Evolutionary conservation across 1,284 basidiomycete genomes (phyloP).

Genomic region (Puccinia coronata): DNA sequence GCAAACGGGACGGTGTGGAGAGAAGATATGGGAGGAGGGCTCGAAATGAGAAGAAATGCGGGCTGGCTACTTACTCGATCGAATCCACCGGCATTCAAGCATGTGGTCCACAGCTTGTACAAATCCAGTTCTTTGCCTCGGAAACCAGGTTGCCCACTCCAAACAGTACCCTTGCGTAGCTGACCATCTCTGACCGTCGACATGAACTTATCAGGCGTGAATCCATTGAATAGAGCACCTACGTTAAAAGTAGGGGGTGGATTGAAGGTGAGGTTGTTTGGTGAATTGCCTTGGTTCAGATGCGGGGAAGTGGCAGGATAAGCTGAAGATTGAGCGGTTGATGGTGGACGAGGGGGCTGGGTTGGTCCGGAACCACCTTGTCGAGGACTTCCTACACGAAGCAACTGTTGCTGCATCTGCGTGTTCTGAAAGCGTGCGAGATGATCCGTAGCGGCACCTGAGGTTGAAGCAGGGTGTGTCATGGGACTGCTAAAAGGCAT

Average conservation of each 20-base stretch:
- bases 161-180: slow-evolving; percentile 18
- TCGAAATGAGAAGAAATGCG: neutral
- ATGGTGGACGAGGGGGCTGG: slow-evolving; percentile 46
- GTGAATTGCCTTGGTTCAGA: slow-evolving; percentile 25
- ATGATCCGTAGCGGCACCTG: slow-evolving; percentile 9
- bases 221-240: neutral
- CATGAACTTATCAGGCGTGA: slow-evolving; percentile 33
- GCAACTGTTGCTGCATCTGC: slow-evolving; percentile 20
- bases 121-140: slow-evolving; percentile 47
- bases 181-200: slow-evolving; percentile 9
- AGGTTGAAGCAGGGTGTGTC: slow-evolving; percentile 13
- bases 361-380: slow-evolving; percentile 20
- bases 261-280: neutral
- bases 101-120: slow-evolving; percentile 31
- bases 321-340: slow-evolving; percentile 14
- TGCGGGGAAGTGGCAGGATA: slow-evolving; percentile 18
- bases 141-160: slow-evolving; percentile 36
- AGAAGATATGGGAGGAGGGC: neutral
- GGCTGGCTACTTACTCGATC: slow-evolving; percentile 33
- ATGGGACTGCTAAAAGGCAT: slow-evolving; percentile 46
- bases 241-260: neutral
- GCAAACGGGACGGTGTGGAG: neutral
- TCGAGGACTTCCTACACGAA: slow-evolving; percentile 38
- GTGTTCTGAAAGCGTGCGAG: slow-evolving; percentile 34
- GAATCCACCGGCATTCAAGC: slow-evolving; percentile 30